Conservation (phyloP, 768 basidiomycete genomes). For the Amanita pseudoporphyria region DNA sequence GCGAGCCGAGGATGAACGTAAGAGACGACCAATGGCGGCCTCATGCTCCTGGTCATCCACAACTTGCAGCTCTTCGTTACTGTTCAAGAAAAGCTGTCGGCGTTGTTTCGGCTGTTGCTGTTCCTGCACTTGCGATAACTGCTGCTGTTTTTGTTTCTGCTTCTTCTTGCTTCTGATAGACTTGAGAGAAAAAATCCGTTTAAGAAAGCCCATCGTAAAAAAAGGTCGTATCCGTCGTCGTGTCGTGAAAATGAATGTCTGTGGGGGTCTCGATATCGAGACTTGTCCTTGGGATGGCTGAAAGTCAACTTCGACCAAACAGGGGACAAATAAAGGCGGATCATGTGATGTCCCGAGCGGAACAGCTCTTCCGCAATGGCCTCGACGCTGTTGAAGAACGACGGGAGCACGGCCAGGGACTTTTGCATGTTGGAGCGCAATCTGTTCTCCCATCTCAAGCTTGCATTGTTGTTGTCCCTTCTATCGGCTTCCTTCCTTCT, state of each 20-base stretch:
- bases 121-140: conserved; percentile 2
- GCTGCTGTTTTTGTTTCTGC: conserved; percentile 27
- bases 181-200: conserved; percentile 48
- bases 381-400: conserved; percentile 17
- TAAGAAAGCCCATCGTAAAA: conserved; percentile 55
- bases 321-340: conserved; percentile 22
- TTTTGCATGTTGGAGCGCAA: conserved; percentile 77
- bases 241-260: conserved; percentile 19
- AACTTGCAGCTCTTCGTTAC: not conserved
- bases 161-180: conserved; percentile 51
- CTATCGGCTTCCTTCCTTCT: conserved; percentile 58
- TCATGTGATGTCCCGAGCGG: conserved; percentile 19
- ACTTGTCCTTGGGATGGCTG: conserved; percentile 8
- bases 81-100: not conserved
- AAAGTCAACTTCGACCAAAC: conserved; percentile 35
- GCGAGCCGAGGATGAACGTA: conserved; percentile 67
- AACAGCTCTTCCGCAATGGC: not conserved
- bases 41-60: conserved; percentile 43
- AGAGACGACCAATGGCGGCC: conserved; percentile 37
- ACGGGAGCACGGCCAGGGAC: conserved; percentile 59
- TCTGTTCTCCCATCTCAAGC: conserved; percentile 56
- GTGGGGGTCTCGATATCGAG: conserved; percentile 5
- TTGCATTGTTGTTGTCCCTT: conserved; percentile 54
- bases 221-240: conserved; percentile 10
- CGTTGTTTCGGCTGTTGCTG: conserved; percentile 13